Conservation (phyloP, 2,329 filamentous ascomycete genomes). For the Ophiocordyceps robertsii region DNA sequence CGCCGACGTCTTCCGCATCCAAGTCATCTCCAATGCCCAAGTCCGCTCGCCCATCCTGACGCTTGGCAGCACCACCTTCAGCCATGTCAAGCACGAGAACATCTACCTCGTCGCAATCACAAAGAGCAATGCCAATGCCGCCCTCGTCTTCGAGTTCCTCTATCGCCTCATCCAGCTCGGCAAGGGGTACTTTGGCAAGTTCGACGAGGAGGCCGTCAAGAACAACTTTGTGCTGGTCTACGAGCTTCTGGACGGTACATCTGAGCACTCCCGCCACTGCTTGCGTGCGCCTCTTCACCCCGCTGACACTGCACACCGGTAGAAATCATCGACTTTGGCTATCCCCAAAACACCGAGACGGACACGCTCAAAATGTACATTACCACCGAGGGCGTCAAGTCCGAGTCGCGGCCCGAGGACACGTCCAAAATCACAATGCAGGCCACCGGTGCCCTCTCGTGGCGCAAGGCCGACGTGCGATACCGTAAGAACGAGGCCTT, state of each 20-base stretch:
- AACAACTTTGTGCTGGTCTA: slow-evolving; percentile 99
- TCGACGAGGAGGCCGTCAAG: slow-evolving; percentile 98
- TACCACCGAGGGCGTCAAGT: slow-evolving; percentile 96
- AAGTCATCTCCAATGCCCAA: slow-evolving; percentile 96
- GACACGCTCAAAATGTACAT: slow-evolving; percentile 99
- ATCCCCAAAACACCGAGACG: slow-evolving; percentile 96
- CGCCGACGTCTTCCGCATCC: slow-evolving; percentile 97
- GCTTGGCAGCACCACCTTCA: slow-evolving; percentile 94
- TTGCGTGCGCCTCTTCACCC: too few relatives aligned
- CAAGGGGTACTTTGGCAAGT: slow-evolving; percentile 95
- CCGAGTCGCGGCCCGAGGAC: slow-evolving; percentile 72
- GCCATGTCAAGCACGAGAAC: slow-evolving; percentile 98
- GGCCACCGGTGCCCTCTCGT: slow-evolving; percentile 90
- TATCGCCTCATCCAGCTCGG: slow-evolving; percentile 85
- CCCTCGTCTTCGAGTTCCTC: slow-evolving; percentile 93
- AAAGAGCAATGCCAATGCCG: slow-evolving; percentile 98
- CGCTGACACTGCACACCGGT: not conserved
- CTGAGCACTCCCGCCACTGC: not conserved
- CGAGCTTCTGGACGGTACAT: slow-evolving; percentile 78
- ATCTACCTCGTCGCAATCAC: slow-evolving; percentile 96
- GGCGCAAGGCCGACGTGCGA: slow-evolving; percentile 94
- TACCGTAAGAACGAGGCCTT: slow-evolving; percentile 99
- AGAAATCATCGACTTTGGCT: slow-evolving; percentile 99
- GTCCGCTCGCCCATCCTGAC: slow-evolving; percentile 96
- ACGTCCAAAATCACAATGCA: slow-evolving; percentile 99